Evolutionary conservation across 192 early-diverging fungal genomes (phyloP), one percentile per base, ranked within the genome.

Genomic region (Glomus cerebriforme): DNA sequence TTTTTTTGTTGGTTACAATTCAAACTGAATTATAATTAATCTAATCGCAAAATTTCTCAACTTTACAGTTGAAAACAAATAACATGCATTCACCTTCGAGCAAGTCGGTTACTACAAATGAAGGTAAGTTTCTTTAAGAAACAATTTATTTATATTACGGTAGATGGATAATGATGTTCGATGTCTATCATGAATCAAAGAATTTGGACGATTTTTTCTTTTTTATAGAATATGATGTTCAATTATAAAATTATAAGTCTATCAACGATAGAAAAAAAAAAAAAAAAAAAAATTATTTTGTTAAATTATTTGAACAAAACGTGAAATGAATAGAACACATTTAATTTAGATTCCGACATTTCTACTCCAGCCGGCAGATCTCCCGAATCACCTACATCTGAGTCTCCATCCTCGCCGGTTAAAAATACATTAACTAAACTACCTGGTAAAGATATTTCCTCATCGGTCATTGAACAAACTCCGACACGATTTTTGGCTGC

Each of bases 401-500:
- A 29, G 27, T 58, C 70, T 7, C 3, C 26, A 15, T 73, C 70
- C 9, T 65, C 63, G 4, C 63, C 63, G 15, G 27, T 32, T 32
- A 12, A 26, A 31, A 26, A 29, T 34, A 1, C 27, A 15, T 58
- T 27, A 59, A 58, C 8, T 27, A 74, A 59, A 35, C 17, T 32
- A 5, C 26, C 29, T 15, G 19, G 3, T 35, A 74, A 74, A 37
- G 29, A 59, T 26, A 29, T 34, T 59, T 63, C 75, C 2, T 63
- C 35, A 27, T 37, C 59, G 24, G 35, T 24, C 2, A 47, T 49
- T 65, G 75, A 77, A n/a, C 75, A 77, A 66, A 77, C 59, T 43
- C 75, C 75, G 10, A 66, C 75, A 27, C 8, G 75, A 66, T 77
- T 77, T 64, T 77, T 77, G 17, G 75, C 75, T 9, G 62, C 81